Evolutionary conservation across 139 green algal species (phyloP).

Genomic region (Tetratostichococcus sp.): DNA sequence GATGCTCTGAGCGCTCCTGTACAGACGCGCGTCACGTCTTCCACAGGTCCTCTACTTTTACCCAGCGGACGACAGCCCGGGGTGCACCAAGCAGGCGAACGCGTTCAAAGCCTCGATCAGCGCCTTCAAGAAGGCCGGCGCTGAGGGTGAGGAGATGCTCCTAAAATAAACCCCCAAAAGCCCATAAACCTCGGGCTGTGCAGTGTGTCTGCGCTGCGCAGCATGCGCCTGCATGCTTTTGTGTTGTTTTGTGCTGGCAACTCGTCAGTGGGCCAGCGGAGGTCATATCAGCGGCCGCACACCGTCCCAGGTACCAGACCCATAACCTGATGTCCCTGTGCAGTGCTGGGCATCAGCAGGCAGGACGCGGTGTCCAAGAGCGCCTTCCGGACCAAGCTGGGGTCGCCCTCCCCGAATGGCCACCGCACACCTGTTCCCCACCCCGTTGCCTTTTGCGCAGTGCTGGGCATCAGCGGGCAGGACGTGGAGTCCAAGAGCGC

Average conservation of each 20-base stretch:
- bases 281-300: no score
- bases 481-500: constrained; percentile 1
- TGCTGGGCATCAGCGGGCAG: constrained; percentile 8
- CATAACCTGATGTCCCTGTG: no score
- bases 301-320: no score
- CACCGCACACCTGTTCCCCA: neutral
- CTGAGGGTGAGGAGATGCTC: neutral
- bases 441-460: neutral
- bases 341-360: constrained; percentile 2
- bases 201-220: no score
- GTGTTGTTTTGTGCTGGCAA: neutral
- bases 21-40: neutral
- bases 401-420: neutral
- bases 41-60: constrained; percentile 11
- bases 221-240: no score
- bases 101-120: neutral
- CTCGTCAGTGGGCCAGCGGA: no score
- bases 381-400: constrained; percentile 3
- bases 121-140: constrained; percentile 5
- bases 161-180: no score
- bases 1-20: neutral
- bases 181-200: no score
- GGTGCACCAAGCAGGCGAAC: constrained; percentile 14
- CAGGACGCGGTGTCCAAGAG: constrained; percentile 1
- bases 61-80: constrained; percentile 3